Evolutionary conservation across 306 rosid species (phyloP).

Genomic region (Biancaea sappan): DNA sequence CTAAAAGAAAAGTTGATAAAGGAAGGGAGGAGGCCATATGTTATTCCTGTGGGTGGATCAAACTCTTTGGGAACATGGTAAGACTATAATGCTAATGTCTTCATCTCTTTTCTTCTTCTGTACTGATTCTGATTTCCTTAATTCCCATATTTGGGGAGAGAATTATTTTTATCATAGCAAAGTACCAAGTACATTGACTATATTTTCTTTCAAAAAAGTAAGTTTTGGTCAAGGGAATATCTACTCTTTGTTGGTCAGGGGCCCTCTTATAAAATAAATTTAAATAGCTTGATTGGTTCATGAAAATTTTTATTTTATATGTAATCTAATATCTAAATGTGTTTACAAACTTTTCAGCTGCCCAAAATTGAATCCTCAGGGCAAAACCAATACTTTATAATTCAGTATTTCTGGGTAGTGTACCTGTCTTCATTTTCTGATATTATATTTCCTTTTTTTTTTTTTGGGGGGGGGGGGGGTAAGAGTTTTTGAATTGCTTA

Average conservation of each 20-base stretch:
- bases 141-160: not conserved
- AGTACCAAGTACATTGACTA: not conserved
- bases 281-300: not conserved
- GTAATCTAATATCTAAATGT: not conserved
- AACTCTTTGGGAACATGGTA: constrained; percentile 92
- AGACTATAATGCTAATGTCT: constrained; percentile 34
- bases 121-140: constrained; percentile 19
- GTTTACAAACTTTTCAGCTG: not conserved
- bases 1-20: constrained; percentile 72
- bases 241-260: too few species aligned
- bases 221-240: not conserved
- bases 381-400: not conserved
- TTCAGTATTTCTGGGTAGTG: not conserved
- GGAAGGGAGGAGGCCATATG: constrained; percentile 91
- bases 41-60: constrained; percentile 95
- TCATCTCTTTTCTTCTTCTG: constrained; percentile 24
- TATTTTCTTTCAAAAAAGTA: not conserved
- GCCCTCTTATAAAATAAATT: not conserved
- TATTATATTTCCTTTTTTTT: not conserved
- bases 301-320: not conserved
- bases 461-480: too few species aligned
- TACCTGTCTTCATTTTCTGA: too few species aligned
- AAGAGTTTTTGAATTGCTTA: constrained; percentile 35
- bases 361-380: not conserved
- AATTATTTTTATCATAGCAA: not conserved